Base-by-base conservation (phyloP, 306 rosid genomes). In the Luffa acutangula region DNA sequence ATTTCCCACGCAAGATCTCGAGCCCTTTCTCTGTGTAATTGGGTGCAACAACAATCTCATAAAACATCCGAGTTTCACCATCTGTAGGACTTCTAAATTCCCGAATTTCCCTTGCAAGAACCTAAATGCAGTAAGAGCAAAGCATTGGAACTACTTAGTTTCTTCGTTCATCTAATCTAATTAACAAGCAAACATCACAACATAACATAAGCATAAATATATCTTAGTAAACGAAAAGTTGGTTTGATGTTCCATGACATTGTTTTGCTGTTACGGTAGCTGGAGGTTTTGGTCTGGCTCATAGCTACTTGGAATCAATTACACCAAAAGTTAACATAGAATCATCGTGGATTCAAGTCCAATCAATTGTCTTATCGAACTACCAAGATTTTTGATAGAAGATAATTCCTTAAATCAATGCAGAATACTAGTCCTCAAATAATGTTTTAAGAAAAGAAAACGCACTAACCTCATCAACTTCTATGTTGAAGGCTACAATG, bases 41-140 rank as follows among this genome's bases (percentile, higher is more conserved):
- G 18, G 98, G 98, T 6, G 98, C 98, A 86, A 95, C 97, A 48
- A 95, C 97, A 81, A 95, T 92, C 90, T 95, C 98, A 77, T 95
- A 94, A 83, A 92, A 95, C 98, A 95, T 95, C 80, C 97, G 87
- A 42, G 97, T 92, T 85, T 95, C 96, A 10, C 96, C 93, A 78
- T 92, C 97, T 31, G 89, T 88, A 10, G 98, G 98, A 84, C 97
- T 95, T 85, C 97, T 87, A 54, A 87, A 95, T 84, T 95, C 97
- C 78, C 97, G 86, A 75, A 95, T 88, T 85, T 95, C 98, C 86
- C 80, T 90, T 13, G 98, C 97, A 72, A 95, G 96, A 82, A 51
- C 93, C 98, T 95, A 78, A 43, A 69, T 31, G 20, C 57, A 31
- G 11, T 46, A 81, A 13, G 20, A 43, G 37, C 43, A 14, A 4